phyloP scores from a whole-genome alignment of 768 basidiomycete genomes.

The Boletus pseudopeckii region DNA sequence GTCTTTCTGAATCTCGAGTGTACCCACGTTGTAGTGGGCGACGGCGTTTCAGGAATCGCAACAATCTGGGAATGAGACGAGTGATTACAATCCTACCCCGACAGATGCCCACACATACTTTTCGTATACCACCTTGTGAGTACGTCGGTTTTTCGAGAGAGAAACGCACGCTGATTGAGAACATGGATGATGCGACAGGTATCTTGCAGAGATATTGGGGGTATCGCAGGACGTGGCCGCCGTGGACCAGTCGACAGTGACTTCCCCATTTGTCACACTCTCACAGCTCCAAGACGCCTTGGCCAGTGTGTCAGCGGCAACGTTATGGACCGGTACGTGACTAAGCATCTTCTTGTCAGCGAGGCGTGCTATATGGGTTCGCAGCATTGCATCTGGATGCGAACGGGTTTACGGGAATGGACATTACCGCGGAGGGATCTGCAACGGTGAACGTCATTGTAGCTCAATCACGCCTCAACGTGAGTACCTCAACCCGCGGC shows the following conservation, averaged over 20 bases:
- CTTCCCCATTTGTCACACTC: background rate
- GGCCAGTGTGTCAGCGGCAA: background rate
- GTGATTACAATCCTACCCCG: background rate
- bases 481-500: background rate
- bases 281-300: background rate
- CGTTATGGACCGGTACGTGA: background rate
- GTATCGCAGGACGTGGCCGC: background rate
- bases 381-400: background rate
- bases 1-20: background rate
- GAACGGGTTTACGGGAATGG: background rate
- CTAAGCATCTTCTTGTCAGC: background rate
- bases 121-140: background rate
- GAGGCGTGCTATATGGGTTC: too few species aligned
- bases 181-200: background rate
- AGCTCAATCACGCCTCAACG: background rate
- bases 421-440: background rate
- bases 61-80: background rate
- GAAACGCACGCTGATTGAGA: background rate
- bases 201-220: background rate
- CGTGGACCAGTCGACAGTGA: background rate
- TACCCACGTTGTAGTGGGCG: background rate
- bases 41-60: background rate
- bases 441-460: background rate
- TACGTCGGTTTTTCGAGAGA: background rate
- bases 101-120: background rate